Evolutionary conservation across 1,284 basidiomycete species (phyloP), one percentile per base, ranked within the genome.

Genomic region (Boletus holoroseus): DNA sequence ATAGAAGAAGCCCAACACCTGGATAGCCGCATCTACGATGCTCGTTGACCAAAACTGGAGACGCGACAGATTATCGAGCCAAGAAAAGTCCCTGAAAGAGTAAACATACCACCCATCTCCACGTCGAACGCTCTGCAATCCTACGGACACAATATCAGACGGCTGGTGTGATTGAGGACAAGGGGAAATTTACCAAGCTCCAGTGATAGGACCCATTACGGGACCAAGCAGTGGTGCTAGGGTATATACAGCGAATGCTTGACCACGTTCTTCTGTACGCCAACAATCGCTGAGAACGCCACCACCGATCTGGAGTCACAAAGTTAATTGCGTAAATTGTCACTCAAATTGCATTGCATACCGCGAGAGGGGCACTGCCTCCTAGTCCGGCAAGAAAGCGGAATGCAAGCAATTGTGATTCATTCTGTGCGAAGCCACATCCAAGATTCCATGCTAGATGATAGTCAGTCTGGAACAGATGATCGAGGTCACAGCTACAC

Each of bases 231-330:
- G 43, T 1, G 72, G 70, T 1, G 83, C 82, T 6, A 89, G 67
- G 0, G 85, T 83, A 64, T 88, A 89, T 1, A 86, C 70, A 0
- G 82, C 81, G 24, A 86, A 75, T 0, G 85, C 84, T 54, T 75
- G 71, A 0, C 87, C 87, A 56, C 85, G 73, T 58, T 89, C 75
- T 51, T 88, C 83, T 0, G 83, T 63, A n/a, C 61, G 64, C 77
- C 82, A 91, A 39, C 85, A 73, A 64, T 91, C 89, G 2, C 79
- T 77, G 0, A 91, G 68, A 1, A 84, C 76, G 2, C 83, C 88
- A 37, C 84, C 86, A 51, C 82, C 82, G 31, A 81, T 69, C 81
- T 82, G 41, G 5, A 41, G 3, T 31, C 15, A 6, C 31, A 28
- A 20, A 0, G 22, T 53, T 16, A 27, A 28, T 18, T 4, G 3